These are phyloP conservation scores for Euphorbia corollata DNA, from an alignment of 441 rosid genomes.

Conservation along the genomic window DNA sequence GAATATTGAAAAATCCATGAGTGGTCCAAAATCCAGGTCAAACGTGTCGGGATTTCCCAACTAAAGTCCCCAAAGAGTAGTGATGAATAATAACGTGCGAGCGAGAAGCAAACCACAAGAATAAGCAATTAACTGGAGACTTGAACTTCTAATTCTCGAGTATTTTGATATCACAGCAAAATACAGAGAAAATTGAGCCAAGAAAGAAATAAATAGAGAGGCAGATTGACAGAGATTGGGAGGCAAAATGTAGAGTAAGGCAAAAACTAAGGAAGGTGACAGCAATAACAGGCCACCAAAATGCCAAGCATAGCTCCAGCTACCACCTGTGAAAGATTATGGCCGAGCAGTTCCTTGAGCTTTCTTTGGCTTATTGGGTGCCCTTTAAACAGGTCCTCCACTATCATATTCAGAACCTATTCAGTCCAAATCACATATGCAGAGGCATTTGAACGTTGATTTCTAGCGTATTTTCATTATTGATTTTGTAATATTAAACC, in stretches of 20 bases:
- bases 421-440: too few species aligned
- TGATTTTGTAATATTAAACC: neutral
- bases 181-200: conserved; percentile 5
- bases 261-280: conserved; percentile 49
- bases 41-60: too few species aligned
- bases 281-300: conserved; percentile 59
- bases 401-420: conserved; percentile 82
- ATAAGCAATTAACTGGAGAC: neutral
- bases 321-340: conserved; percentile 78
- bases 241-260: conserved; percentile 29
- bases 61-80: too few species aligned
- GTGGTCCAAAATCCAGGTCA: too few species aligned
- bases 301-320: conserved; percentile 79
- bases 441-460: too few species aligned
- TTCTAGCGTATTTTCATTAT: neutral
- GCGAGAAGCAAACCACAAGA: neutral
- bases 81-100: too few species aligned
- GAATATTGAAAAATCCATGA: too few species aligned
- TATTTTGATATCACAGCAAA: neutral
- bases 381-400: conserved; percentile 82
- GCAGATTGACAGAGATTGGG: neutral
- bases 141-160: neutral
- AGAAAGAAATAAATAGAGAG: conserved; percentile 1
- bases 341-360: conserved; percentile 86
- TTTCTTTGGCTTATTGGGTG: conserved; percentile 89